Conservation (phyloP, 2,329 filamentous ascomycete genomes). For the Didymellaceae sp. region DNA sequence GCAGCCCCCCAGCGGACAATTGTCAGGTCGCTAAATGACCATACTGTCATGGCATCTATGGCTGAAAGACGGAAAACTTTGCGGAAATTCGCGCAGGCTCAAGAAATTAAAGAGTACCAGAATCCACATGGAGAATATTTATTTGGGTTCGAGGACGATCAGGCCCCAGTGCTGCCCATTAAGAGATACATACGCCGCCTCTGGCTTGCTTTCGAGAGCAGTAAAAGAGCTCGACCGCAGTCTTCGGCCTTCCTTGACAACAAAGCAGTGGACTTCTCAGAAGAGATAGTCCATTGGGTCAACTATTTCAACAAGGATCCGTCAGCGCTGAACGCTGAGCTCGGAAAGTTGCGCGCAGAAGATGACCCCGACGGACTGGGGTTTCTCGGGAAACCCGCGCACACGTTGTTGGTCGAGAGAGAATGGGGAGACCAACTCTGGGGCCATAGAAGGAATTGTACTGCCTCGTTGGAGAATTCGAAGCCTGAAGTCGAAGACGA, state of each 20-base stretch:
- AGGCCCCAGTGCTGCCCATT: constrained; percentile 5
- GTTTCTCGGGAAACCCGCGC: background rate
- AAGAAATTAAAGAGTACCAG: background rate
- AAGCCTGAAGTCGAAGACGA: background rate
- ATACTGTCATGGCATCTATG: too few relatives aligned
- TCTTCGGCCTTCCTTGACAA: background rate
- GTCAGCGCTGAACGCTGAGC: too few relatives aligned
- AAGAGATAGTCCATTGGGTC: background rate
- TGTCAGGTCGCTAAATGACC: too few relatives aligned
- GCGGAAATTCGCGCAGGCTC: too few relatives aligned
- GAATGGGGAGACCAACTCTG: background rate
- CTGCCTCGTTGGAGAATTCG: background rate
- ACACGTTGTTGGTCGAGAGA: background rate
- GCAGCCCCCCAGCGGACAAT: too few relatives aligned
- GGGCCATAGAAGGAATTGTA: background rate
- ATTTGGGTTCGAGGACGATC: constrained; percentile 13
- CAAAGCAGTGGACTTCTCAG: background rate
- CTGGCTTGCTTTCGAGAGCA: constrained; percentile 6
- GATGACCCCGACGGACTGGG: background rate
- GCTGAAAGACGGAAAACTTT: too few relatives aligned
- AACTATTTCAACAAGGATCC: background rate
- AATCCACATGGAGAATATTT: background rate
- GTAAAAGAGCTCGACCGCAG: background rate
- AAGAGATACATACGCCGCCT: constrained; percentile 4
- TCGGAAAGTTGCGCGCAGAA: background rate